Evolutionary conservation across 1,284 basidiomycete species (phyloP), one percentile per base, ranked within the genome.

Genomic region (Bjerkandera adusta): DNA sequence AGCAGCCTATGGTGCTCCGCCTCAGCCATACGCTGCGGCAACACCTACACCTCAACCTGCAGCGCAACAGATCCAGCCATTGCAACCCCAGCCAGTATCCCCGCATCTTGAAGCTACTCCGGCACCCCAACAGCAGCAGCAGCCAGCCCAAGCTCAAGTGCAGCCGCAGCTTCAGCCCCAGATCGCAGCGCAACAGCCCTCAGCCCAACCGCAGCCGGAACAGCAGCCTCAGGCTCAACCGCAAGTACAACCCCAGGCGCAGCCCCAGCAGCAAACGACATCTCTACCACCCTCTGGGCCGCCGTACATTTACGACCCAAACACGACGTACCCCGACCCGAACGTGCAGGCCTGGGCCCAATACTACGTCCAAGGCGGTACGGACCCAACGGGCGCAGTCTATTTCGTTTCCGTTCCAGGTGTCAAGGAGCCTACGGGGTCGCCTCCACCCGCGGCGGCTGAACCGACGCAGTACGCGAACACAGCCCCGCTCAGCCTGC

Each of bases 321-420:
- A 71, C 32, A 68, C 68, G 24, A 77, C 75, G 13, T 89, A 89
- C 55, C 61, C 77, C 4, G 86, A 89, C 57, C 74, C 79, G 29
- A 87, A 87, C 53, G 85, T 81, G 6, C 85, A 89, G 56, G 84
- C 84, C 0, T 90, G 87, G 88, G 88, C 86, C 3, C 76, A 81
- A 53, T 91, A 89, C 61, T 89, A 89, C 57, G 79, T 81, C 0
- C 77, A 83, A 47, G 87, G 87, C 21, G 86, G 87, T 3, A 77
- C 65, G 30, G 87, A 89, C 53, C 64, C 71, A 0, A 77, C 83
- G 2, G 87, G 87, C 5, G 69, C 81, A 8, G 82, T 89, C 27
- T 89, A 89, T 65, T 89, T 89, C 57, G 63, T 84, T 44, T 81
- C 77, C 3, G 78, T 89, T 2, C 87, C 86, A 5, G 85, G 85